Conservation (phyloP, 768 basidiomycete genomes). For the Mrakia gelida region DNA sequence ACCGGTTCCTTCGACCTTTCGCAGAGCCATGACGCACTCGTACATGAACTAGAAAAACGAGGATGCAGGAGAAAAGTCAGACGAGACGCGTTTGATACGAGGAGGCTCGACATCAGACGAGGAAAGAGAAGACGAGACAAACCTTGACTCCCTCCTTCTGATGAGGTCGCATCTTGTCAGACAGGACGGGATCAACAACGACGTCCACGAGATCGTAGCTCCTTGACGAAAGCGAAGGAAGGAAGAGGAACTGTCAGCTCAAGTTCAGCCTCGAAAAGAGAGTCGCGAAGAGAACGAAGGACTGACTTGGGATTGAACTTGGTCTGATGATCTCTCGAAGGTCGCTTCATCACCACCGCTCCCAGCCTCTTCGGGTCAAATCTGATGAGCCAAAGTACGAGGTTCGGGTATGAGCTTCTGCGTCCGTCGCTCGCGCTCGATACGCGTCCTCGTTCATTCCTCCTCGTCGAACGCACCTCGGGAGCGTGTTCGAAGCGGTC, state of each 20-base stretch:
- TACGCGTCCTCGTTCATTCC: conserved; percentile 10
- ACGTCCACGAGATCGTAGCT: conserved; percentile 61
- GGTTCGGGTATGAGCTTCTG: neutral
- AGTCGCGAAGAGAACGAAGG: conserved; percentile 45
- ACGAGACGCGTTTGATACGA: neutral
- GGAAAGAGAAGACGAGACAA: conserved; percentile 17
- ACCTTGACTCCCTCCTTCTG: conserved; percentile 70
- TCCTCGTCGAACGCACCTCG: neutral
- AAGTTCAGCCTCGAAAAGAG: neutral
- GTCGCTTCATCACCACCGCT: conserved; percentile 81
- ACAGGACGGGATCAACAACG: conserved; percentile 82
- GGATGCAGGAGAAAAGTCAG: neutral
- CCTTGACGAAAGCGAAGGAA: conserved; percentile 45
- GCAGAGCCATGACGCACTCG: conserved; percentile 89
- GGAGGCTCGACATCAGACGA: neutral
- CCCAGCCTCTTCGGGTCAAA: conserved; percentile 67
- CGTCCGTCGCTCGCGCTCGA: too few relatives aligned
- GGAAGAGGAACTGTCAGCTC: neutral
- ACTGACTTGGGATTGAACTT: conserved; percentile 67
- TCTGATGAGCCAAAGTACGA: neutral
- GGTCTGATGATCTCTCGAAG: conserved; percentile 61
- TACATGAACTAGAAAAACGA: conserved; percentile 69
- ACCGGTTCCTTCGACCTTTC: conserved; percentile 80
- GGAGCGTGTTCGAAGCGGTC: neutral
- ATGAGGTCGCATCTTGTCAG: conserved; percentile 72